Conservation (phyloP, 306 rosid species). For the Argentina anserina region DNA sequence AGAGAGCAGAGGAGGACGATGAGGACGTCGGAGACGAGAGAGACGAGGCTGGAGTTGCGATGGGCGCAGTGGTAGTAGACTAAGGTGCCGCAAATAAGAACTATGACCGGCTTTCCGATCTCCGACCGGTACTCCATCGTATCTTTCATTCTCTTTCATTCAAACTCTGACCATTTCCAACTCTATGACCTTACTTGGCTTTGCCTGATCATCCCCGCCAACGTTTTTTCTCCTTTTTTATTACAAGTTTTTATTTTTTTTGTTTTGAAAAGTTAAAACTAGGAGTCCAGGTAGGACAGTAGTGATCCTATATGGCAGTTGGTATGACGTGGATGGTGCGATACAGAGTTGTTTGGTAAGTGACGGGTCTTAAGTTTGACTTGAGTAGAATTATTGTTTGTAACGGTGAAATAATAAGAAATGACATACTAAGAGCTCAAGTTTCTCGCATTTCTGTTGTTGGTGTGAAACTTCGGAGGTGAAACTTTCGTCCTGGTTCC, state of each 20-base stretch:
- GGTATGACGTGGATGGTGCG: neutral
- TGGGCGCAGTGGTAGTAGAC: conserved; percentile 87
- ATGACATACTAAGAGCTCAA: too few species aligned
- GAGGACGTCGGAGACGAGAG: conserved; percentile 82
- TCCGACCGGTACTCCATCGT: conserved; percentile 33
- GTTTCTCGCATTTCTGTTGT: too few species aligned
- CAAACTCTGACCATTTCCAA: neutral
- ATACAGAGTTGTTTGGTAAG: too few species aligned
- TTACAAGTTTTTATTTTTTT: too few species aligned
- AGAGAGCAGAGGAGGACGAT: conserved; percentile 93
- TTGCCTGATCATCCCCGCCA: neutral
- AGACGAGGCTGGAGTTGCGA: conserved; percentile 58
- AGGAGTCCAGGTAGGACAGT: neutral
- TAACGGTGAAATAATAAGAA: too few species aligned
- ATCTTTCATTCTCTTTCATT: conserved; percentile 7
- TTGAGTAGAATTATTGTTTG: too few species aligned
- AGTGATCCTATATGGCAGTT: neutral
- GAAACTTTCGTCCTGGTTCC: too few species aligned
- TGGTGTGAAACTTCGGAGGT: too few species aligned
- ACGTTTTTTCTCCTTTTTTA: neutral
- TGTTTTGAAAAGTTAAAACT: neutral
- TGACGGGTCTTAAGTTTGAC: too few species aligned
- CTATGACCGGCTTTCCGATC: conserved; percentile 47
- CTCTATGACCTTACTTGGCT: neutral
- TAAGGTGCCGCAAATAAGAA: conserved; percentile 53